Percentiles rank a stretch among this genome's conserved stretches.
phyloP scores from a whole-genome alignment of 331 rosid species.

The Quercus lobata region DNA sequence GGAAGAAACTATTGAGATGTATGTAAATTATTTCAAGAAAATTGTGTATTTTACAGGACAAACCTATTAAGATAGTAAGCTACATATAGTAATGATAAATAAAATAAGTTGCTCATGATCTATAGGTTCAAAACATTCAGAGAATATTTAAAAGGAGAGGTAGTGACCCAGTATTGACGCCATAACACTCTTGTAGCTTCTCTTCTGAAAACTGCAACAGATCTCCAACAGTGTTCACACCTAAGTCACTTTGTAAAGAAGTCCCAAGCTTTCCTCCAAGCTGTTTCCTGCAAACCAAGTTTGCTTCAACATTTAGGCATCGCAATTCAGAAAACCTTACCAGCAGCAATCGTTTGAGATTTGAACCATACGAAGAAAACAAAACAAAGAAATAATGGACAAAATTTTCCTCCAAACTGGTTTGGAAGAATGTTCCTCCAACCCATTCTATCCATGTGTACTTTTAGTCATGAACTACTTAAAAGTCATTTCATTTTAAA shows the following conservation, averaged over 20 bases:
- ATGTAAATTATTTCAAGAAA: background rate
- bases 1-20: background rate
- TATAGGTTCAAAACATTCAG: background rate
- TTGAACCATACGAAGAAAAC: slow-evolving; percentile 3
- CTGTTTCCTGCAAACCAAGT: slow-evolving; percentile 73
- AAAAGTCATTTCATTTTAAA: no score
- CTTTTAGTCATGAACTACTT: no score
- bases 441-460: no score
- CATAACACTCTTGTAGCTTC: slow-evolving; percentile 79
- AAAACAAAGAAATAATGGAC: background rate
- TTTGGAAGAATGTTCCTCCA: no score
- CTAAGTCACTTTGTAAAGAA: slow-evolving; percentile 78
- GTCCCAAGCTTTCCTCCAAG: slow-evolving; percentile 98
- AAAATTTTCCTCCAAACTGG: no score
- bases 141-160: slow-evolving; percentile 12
- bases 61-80: background rate
- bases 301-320: slow-evolving; percentile 16
- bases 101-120: slow-evolving; percentile 7
- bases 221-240: slow-evolving; percentile 79
- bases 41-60: background rate
- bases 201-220: slow-evolving; percentile 79
- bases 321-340: background rate
- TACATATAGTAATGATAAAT: background rate
- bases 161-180: slow-evolving; percentile 82
- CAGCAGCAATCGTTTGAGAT: background rate